A percentile compares a stretch with the other conserved stretches of the same genome.
Conservation (phyloP, 73 alveolate species). For the Paramecium sonneborni region DNA sequence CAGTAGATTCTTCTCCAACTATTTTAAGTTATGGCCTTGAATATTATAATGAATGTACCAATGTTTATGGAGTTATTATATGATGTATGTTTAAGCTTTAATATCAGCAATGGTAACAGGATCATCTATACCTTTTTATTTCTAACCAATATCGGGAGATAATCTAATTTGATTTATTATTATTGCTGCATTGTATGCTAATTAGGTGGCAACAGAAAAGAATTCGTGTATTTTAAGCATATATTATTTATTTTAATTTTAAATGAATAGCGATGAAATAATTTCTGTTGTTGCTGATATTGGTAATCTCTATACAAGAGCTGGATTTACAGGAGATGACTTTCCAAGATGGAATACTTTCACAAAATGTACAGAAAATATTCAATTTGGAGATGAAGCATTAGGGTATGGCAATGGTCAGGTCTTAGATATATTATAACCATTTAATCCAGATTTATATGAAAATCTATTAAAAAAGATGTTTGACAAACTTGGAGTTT, state of each 20-base stretch:
- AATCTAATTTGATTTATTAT: constrained; percentile 45
- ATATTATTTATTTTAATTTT: not conserved
- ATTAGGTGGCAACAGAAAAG: constrained; percentile 61
- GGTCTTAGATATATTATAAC: constrained; percentile 59
- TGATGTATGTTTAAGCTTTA: constrained; percentile 58
- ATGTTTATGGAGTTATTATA: not conserved
- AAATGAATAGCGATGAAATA: constrained; percentile 78
- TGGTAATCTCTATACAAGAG: constrained; percentile 70
- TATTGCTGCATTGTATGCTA: constrained; percentile 64
- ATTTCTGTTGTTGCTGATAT: constrained; percentile 79
- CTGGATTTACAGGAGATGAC: constrained; percentile 97
- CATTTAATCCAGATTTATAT: constrained; percentile 67
- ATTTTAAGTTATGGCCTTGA: constrained; percentile 61
- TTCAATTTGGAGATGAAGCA: constrained; percentile 69
- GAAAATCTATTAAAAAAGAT: constrained; percentile 74
- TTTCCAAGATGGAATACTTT: constrained; percentile 87
- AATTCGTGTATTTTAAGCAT: constrained; percentile 56
- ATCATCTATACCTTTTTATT: constrained; percentile 65
- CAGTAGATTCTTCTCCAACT: constrained; percentile 66
- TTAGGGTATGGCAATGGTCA: constrained; percentile 32
- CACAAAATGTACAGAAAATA: constrained; percentile 67
- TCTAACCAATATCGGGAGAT: constrained; percentile 37
- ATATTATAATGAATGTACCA: not conserved
- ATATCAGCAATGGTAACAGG: constrained; percentile 70
- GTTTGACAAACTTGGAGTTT: constrained; percentile 72